phyloP scores from a whole-genome alignment of 305 asterid genomes.

The Solanum chacoense region DNA sequence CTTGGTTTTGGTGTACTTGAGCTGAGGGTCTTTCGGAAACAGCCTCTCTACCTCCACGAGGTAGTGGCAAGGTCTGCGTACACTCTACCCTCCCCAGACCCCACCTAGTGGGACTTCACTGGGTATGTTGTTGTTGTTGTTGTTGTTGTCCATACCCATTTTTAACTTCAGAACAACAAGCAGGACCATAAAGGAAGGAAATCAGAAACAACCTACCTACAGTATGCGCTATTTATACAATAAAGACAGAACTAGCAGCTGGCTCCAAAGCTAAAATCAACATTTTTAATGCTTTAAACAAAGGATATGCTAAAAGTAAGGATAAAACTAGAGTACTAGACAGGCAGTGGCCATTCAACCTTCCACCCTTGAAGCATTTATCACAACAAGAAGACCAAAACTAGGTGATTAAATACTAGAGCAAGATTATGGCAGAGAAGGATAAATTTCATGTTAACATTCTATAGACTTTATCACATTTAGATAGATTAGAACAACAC shows the following conservation, averaged over 20 bases:
- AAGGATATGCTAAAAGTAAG: not conserved
- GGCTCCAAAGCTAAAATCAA: not conserved
- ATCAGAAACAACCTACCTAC: not conserved
- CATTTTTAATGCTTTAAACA: not conserved
- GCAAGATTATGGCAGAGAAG: not conserved
- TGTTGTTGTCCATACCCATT: not conserved
- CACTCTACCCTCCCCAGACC: too few species aligned
- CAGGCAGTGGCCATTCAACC: not conserved
- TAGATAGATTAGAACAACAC: not conserved
- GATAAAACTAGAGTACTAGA: not conserved
- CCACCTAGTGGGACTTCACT: too few species aligned
- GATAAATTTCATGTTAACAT: not conserved
- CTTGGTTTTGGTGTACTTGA: too few species aligned
- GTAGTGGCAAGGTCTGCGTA: too few species aligned
- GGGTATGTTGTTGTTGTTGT: too few species aligned
- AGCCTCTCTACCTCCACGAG: too few species aligned
- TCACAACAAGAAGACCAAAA: not conserved
- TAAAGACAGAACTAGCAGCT: not conserved
- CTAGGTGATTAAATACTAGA: not conserved
- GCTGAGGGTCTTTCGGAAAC: too few species aligned
- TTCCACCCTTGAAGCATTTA: not conserved
- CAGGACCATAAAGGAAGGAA: not conserved
- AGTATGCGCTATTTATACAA: not conserved
- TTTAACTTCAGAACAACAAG: not conserved
- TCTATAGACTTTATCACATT: not conserved